phyloP scores from a whole-genome alignment of 768 basidiomycete species.

The Gloeopeniophorella convolvens region DNA sequence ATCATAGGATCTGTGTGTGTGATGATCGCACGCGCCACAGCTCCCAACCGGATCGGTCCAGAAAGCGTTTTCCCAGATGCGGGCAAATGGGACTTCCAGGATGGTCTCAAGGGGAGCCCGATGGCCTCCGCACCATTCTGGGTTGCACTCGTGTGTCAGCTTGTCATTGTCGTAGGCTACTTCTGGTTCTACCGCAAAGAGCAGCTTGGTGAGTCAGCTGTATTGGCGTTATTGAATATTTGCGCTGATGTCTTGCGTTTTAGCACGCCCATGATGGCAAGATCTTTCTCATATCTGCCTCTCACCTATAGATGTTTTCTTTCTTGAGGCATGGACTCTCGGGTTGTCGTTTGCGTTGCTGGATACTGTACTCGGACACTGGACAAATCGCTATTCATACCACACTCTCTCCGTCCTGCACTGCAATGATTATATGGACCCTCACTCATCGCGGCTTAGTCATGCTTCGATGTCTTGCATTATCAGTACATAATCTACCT shows the following conservation, averaged over 20 bases:
- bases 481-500: slow-evolving; percentile 7
- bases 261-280: slow-evolving; percentile 27
- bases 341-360: slow-evolving; percentile 6
- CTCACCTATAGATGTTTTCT: slow-evolving; percentile 15
- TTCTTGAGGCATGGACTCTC: slow-evolving; percentile 4
- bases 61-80: slow-evolving; percentile 88
- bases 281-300: slow-evolving; percentile 15
- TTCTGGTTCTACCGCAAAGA: slow-evolving; percentile 98
- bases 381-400: slow-evolving; percentile 6
- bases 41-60: slow-evolving; percentile 85
- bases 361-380: slow-evolving; percentile 18
- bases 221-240: neutral
- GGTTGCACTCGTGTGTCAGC: slow-evolving; percentile 72
- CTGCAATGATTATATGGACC: slow-evolving; percentile 6
- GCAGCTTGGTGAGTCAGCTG: slow-evolving; percentile 59
- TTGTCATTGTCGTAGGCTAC: slow-evolving; percentile 85
- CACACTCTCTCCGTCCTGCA: slow-evolving; percentile 13
- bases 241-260: neutral
- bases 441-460: slow-evolving; percentile 2
- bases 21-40: slow-evolving; percentile 88
- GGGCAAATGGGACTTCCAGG: slow-evolving; percentile 81
- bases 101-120: slow-evolving; percentile 70
- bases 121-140: slow-evolving; percentile 84
- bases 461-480: slow-evolving; percentile 16
- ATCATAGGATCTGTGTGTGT: slow-evolving; percentile 86